Evolutionary conservation across 768 basidiomycete genomes (phyloP), one percentile per base, ranked within the genome.

Genomic region (Tylopilus balloui): DNA sequence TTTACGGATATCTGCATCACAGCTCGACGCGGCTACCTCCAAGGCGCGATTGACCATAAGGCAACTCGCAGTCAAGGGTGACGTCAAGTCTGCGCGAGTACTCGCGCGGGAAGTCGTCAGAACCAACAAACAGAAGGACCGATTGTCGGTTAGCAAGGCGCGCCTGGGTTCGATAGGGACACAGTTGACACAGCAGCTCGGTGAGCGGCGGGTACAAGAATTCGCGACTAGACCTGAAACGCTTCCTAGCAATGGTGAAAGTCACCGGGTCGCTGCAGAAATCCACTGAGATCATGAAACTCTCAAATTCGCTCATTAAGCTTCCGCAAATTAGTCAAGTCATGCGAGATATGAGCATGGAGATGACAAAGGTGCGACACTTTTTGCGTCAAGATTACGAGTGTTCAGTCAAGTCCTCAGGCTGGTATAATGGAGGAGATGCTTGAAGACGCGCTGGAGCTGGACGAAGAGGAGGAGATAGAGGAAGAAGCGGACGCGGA

Each of bases 261-360:
- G 91, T 98, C 34, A 97, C 96, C 9, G 96, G 96, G n/a, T 82
- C 94, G 6, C 73, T 99, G 53, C 95, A 97, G 71, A 96, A 93
- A 69, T 96, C 93, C 7, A 93, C 95, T 1, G 94, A 98, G 67
- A 97, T 98, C 53, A 98, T 99, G 94, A 98, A 88, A 71, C 76
- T 94, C 35, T 94, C 93, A n/a, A 98, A 95, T 71, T 73, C 86
- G 23, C 78, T 98, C 40, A 74, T 98, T 56, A 93, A 84, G 60
- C 76, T 99, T 14, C 96, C 96, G 15, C 92, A 98, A 66, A 81
- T 98, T 41, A 88, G 86, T 69, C 85, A 83, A 54, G 80, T 81
- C 1, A 99, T 99, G 96, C 81, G 92, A 29, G 88, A 96, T 62
- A 94, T 99, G 92, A 92, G 88, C 59, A 92, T 94, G 86, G 96